Conservation (phyloP, 1,139 yeast species). For the Wickerhamomyces sp. region DNA sequence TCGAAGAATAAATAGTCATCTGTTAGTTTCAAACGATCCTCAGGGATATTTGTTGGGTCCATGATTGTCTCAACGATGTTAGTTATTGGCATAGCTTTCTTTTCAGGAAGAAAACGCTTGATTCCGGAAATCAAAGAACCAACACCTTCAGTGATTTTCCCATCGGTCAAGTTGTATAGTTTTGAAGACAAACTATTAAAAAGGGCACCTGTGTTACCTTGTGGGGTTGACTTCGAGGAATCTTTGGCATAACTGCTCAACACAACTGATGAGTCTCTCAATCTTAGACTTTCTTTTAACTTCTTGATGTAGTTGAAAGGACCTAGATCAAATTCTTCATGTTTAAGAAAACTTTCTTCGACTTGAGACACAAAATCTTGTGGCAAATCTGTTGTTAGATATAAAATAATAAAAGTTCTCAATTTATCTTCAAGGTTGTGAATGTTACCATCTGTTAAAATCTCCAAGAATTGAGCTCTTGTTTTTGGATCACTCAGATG, state of each 20-base stretch:
- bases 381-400: constrained; percentile 54
- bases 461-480: constrained; percentile 53
- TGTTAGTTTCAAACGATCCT: constrained; percentile 59
- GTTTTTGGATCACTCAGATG: constrained; percentile 57
- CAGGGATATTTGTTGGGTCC: constrained; percentile 69
- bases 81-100: constrained; percentile 83
- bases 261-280: constrained; percentile 45
- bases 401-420: constrained; percentile 78
- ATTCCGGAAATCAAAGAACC: constrained; percentile 86
- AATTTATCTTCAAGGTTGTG: constrained; percentile 70
- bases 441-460: constrained; percentile 38
- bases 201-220: constrained; percentile 51
- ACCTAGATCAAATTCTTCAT: constrained; percentile 55
- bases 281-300: constrained; percentile 72
- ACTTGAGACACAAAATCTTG: constrained; percentile 58
- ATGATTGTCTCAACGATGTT: constrained; percentile 85
- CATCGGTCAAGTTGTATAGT: constrained; percentile 78
- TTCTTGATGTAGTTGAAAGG: constrained; percentile 72
- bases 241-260: constrained; percentile 25
- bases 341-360: constrained; percentile 52
- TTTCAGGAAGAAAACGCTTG: constrained; percentile 81
- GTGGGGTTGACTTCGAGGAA: constrained; percentile 17
- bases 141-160: constrained; percentile 69
- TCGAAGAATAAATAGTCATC: constrained; percentile 90
- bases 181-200: constrained; percentile 75